Evolutionary conservation across 345 rosid species (phyloP).

Genomic region (Sonneratia alba): DNA sequence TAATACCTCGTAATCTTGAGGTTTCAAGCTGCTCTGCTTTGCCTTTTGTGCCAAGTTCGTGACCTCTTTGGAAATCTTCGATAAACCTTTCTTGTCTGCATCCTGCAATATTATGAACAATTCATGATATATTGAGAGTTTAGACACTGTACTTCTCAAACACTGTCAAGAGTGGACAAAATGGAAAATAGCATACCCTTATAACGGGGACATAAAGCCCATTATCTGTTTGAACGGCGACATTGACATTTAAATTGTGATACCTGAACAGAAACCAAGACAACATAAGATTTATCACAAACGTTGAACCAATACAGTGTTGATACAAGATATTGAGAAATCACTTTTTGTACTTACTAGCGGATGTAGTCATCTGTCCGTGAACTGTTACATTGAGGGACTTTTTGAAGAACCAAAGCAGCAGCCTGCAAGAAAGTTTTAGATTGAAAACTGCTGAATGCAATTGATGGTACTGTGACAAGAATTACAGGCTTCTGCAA

Average conservation of each 20-base stretch:
- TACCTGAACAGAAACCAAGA: constrained; percentile 35
- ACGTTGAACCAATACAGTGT: neutral
- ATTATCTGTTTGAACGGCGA: constrained; percentile 93
- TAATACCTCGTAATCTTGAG: constrained; percentile 85
- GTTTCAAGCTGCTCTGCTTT: constrained; percentile 76
- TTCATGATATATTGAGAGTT: neutral
- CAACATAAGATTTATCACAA: neutral
- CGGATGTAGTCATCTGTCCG: constrained; percentile 92
- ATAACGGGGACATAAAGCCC: constrained; percentile 94
- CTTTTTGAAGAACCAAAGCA: constrained; percentile 84
- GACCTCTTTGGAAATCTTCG: constrained; percentile 75
- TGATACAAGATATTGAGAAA: neutral
- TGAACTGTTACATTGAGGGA: constrained; percentile 96
- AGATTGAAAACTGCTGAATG: constrained; percentile 4
- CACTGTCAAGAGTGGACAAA: neutral
- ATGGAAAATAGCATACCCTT: constrained; percentile 39
- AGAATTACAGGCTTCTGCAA: neutral
- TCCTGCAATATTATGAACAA: constrained; percentile 34
- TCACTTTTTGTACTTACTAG: constrained; percentile 45
- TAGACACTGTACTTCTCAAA: neutral
- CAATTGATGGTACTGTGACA: neutral
- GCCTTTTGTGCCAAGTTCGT: constrained; percentile 83
- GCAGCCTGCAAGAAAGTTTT: constrained; percentile 55
- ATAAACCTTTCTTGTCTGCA: constrained; percentile 92
- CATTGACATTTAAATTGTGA: constrained; percentile 76